Evolutionary conservation across 768 basidiomycete species (phyloP).

Genomic region (Pholiota conissans): DNA sequence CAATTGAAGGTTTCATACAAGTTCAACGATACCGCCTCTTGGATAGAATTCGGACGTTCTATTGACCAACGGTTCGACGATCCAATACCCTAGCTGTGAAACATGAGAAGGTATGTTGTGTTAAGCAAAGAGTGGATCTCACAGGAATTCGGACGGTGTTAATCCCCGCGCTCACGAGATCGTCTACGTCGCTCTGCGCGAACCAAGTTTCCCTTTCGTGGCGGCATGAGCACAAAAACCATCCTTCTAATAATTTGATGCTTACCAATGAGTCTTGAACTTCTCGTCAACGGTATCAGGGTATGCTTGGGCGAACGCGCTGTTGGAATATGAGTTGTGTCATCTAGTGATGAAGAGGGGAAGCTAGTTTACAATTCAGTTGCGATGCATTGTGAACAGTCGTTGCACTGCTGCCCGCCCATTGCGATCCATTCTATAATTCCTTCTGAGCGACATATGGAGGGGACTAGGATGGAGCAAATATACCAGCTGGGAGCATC

Average conservation of each 20-base stretch:
- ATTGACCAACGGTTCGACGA: conserved; percentile 71
- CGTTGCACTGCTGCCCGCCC: conserved; percentile 65
- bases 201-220: conserved; percentile 64
- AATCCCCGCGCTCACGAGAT: conserved; percentile 54
- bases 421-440: conserved; percentile 22
- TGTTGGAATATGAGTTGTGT: conserved; percentile 22
- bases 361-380: conserved; percentile 62
- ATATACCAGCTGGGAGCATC: too few species aligned
- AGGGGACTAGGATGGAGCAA: too few species aligned
- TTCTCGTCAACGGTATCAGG: conserved; percentile 56
- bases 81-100: conserved; percentile 77
- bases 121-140: background rate
- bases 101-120: background rate
- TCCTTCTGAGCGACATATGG: too few species aligned
- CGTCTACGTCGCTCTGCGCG: conserved; percentile 55
- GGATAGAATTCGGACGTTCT: conserved; percentile 62
- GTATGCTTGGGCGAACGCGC: conserved; percentile 60
- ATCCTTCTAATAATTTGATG: too few species aligned
- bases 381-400: conserved; percentile 63
- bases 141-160: conserved; percentile 82
- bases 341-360: background rate
- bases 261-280: conserved; percentile 66
- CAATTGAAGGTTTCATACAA: conserved; percentile 42
- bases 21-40: conserved; percentile 63
- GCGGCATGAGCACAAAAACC: background rate